Base-by-base conservation (phyloP, 805 yeast species). In the Wickerhamiella azymoides region DNA sequence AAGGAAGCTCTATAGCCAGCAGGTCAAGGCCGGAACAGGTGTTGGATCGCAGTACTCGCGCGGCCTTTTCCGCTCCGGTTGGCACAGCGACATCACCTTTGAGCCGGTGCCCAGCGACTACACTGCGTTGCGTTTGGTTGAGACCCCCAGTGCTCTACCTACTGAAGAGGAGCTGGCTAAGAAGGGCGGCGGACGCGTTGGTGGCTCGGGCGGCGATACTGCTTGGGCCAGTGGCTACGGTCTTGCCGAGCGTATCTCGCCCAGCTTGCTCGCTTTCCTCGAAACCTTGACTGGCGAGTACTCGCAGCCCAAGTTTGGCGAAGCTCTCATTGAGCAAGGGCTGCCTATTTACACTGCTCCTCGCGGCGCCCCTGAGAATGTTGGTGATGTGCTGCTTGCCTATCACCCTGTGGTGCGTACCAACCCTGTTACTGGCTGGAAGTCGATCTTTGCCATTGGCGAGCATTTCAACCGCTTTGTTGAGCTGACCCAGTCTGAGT, bases 381-480 rank as follows among this genome's bases (percentile, higher is more conserved):
- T 62, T n/a, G 79, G 79, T 26, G 79, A 74, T 52, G 74, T 79
- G 3, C 54, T 65, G 7, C 74, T 73, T 68, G 66, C 72, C 16
- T 51, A 61, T 62, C 83, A 77, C 59, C 81, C 80, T 5, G 51
- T 77, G 24, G 70, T 77, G 33, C 70, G 81, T 62, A 74, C 80
- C 30, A 78, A 78, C 53, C 82, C 83, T 10, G 78, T 71, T 11
- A 76, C 81, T 21, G 80, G 80, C 38, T 69, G 76, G 73, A 77
- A 77, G 59, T 63, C 77, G 1, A 61, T 76, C 50, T 76, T 63
- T 49, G 74, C 75, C 35, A 75, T 74, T 60, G 66, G 76, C 41
- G 62, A 66, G 21, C 67, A 68, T 69, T 39, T 39, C 25, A 25
- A 39, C 30, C 25, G 27, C 18, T 39, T 39, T 14, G 67, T 68